Conservation (phyloP, 768 basidiomycete genomes). For the Lactarius quietus region DNA sequence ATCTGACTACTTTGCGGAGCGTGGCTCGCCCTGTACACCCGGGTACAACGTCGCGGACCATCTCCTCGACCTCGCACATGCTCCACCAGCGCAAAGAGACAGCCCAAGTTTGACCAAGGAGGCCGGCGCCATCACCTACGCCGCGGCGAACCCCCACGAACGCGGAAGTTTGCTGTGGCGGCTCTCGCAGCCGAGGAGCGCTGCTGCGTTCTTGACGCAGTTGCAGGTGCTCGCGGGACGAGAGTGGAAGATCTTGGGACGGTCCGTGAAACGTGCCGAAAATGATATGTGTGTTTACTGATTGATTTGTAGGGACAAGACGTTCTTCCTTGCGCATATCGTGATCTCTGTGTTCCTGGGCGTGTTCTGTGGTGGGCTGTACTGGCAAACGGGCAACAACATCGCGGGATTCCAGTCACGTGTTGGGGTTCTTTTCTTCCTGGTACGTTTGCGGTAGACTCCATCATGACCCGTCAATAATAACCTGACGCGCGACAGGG, state of each 20-base stretch:
- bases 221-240: slow-evolving; percentile 75
- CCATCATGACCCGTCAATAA: neutral
- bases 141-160: neutral
- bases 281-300: neutral
- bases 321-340: slow-evolving; percentile 78
- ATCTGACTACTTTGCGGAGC: slow-evolving; percentile 55
- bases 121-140: neutral
- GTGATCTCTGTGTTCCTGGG: slow-evolving; percentile 68
- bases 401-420: slow-evolving; percentile 94
- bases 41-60: slow-evolving; percentile 95
- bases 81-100: slow-evolving; percentile 51
- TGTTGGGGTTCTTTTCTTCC: slow-evolving; percentile 92
- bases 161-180: slow-evolving; percentile 21
- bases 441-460: slow-evolving; percentile 43
- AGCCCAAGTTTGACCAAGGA: slow-evolving; percentile 25
- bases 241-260: slow-evolving; percentile 79
- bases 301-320: slow-evolving; percentile 60
- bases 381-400: slow-evolving; percentile 71
- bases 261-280: slow-evolving; percentile 39
- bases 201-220: slow-evolving; percentile 86
- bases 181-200: slow-evolving; percentile 39
- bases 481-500: slow-evolving; percentile 46
- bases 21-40: slow-evolving; percentile 50
- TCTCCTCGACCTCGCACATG: slow-evolving; percentile 81
- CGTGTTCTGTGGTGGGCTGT: slow-evolving; percentile 86